Evolutionary conservation across 2,329 filamentous ascomycete genomes (phyloP).

Genomic region (Hawksworthiomyces lignivorus): DNA sequence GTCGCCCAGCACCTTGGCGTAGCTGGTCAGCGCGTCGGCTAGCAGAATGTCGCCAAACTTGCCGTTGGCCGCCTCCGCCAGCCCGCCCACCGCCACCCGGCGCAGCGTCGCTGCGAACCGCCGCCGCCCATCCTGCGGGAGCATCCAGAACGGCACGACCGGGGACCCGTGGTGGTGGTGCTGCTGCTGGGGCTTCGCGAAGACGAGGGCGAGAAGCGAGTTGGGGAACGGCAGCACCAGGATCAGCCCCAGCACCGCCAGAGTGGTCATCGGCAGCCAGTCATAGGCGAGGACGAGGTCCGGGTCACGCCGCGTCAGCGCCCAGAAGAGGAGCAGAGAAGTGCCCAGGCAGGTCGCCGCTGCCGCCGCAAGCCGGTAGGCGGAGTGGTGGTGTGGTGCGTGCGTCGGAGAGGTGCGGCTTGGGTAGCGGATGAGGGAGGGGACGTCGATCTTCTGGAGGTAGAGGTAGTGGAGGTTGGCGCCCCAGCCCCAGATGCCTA

Average conservation of each 20-base stretch:
- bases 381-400: conserved; percentile 68
- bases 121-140: conserved; percentile 62
- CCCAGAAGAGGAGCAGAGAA: conserved; percentile 78
- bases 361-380: conserved; percentile 75
- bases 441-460: conserved; percentile 75
- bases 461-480: conserved; percentile 83
- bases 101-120: conserved; percentile 69
- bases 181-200: conserved; percentile 35
- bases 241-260: conserved; percentile 61
- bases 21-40: conserved; percentile 89
- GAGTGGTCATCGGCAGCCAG: conserved; percentile 78
- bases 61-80: conserved; percentile 79
- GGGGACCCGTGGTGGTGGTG: background rate
- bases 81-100: conserved; percentile 73
- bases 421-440: conserved; percentile 79
- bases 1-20: conserved; percentile 86
- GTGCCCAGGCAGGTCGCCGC: conserved; percentile 63
- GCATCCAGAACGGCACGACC: conserved; percentile 1
- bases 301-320: conserved; percentile 62
- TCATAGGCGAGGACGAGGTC: conserved; percentile 69
- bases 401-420: conserved; percentile 62
- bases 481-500: conserved; percentile 93
- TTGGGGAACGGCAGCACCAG: conserved; percentile 55
- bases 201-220: conserved; percentile 38
- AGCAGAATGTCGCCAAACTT: conserved; percentile 93